phyloP scores from a whole-genome alignment of 78 protist species.

The Speleostelium caveatum region DNA sequence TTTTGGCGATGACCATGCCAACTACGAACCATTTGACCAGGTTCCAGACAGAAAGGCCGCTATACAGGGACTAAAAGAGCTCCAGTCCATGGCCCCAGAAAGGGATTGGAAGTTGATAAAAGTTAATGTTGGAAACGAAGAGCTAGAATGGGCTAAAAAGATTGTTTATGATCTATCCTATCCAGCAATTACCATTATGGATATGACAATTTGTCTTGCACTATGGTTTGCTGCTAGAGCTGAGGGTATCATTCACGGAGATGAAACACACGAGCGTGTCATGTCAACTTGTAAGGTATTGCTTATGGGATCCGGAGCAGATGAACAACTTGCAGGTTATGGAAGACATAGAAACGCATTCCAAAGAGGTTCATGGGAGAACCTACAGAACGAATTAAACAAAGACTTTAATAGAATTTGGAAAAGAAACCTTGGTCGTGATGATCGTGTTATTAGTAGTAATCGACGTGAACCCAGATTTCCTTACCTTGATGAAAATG shows the following conservation, averaged over 20 bases:
- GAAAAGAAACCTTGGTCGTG: constrained; percentile 93
- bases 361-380: constrained; percentile 56
- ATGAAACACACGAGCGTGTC: not conserved
- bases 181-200: constrained; percentile 88
- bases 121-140: constrained; percentile 54
- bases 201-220: constrained; percentile 92
- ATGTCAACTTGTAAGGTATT: constrained; percentile 81
- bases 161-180: constrained; percentile 16
- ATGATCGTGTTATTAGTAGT: constrained; percentile 92
- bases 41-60: constrained; percentile 87
- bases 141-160: constrained; percentile 54
- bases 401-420: constrained; percentile 85
- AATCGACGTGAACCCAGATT: constrained; percentile 89
- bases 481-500: constrained; percentile 89
- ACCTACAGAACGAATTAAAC: constrained; percentile 82
- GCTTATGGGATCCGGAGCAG: constrained; percentile 95
- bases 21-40: not conserved
- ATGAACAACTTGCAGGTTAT: constrained; percentile 95
- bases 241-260: constrained; percentile 51
- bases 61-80: constrained; percentile 37
- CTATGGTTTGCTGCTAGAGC: constrained; percentile 89
- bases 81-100: constrained; percentile 9
- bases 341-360: constrained; percentile 85
- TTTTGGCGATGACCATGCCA: constrained; percentile 43
- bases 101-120: constrained; percentile 63